Percentiles rank a stretch among this genome's conserved stretches.
Conservation (phyloP, 306 rosid species). For the Castanea mollissima region DNA sequence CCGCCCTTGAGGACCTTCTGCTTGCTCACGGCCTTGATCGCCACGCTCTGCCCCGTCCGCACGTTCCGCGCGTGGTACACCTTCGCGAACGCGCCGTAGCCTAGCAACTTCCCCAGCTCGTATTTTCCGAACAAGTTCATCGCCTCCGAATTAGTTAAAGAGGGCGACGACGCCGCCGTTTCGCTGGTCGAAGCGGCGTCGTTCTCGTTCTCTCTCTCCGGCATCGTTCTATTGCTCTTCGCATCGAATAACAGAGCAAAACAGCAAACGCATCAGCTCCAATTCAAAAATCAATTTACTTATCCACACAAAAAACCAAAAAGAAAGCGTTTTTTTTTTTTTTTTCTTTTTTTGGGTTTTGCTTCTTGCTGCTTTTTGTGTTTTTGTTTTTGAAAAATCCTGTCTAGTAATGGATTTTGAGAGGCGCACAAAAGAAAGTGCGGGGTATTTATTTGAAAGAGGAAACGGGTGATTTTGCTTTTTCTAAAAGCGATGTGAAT, state of each 20-base stretch:
- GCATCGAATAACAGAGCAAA: not conserved
- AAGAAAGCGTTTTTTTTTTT: too few relatives aligned
- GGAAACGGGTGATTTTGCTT: too few relatives aligned
- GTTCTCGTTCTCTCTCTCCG: not conserved
- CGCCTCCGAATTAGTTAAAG: not conserved
- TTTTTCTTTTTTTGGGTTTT: too few relatives aligned
- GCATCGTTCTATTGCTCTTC: not conserved
- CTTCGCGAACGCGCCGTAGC: conserved; percentile 75
- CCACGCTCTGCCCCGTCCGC: conserved; percentile 55
- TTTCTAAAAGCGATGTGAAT: too few relatives aligned
- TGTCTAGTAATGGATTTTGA: too few relatives aligned
- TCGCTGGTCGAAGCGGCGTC: not conserved
- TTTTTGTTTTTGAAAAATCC: too few relatives aligned
- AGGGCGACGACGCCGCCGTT: not conserved
- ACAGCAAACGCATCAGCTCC: not conserved
- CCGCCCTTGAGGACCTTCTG: conserved; percentile 40
- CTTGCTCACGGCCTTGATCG: conserved; percentile 71
- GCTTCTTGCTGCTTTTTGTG: too few relatives aligned
- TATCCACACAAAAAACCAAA: too few relatives aligned
- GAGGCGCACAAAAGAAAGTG: too few relatives aligned
- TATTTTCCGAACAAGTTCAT: conserved; percentile 47
- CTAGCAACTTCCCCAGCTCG: conserved; percentile 49
- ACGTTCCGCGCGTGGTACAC: conserved; percentile 68
- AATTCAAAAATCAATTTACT: too few relatives aligned
- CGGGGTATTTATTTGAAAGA: too few relatives aligned